Evolutionary conservation across 1,139 yeast genomes (phyloP).

Genomic region (Yamadazyma songkhlaensis): DNA sequence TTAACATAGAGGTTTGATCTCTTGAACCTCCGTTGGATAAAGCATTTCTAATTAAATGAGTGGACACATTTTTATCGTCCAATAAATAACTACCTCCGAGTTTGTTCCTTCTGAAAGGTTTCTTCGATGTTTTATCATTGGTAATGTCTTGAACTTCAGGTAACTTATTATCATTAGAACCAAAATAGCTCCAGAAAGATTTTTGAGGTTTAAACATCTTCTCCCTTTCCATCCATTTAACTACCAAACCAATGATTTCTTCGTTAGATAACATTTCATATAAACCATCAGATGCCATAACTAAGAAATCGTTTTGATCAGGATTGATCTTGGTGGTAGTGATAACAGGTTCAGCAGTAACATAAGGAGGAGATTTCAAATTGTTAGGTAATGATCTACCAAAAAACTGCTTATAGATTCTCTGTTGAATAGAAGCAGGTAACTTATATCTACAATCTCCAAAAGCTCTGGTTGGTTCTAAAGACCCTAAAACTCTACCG

Average conservation of each 20-base stretch:
- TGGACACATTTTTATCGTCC: slow-evolving; percentile 86
- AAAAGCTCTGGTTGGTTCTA: slow-evolving; percentile 95
- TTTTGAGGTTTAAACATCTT: slow-evolving; percentile 59
- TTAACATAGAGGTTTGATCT: slow-evolving; percentile 83
- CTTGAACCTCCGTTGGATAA: slow-evolving; percentile 82
- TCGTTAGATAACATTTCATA: slow-evolving; percentile 91
- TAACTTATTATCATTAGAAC: slow-evolving; percentile 48
- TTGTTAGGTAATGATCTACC: slow-evolving; percentile 81
- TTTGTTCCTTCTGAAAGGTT: slow-evolving; percentile 42
- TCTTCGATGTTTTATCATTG: slow-evolving; percentile 47
- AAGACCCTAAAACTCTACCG: slow-evolving; percentile 90
- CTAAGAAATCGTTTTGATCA: slow-evolving; percentile 76
- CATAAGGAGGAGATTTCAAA: slow-evolving; percentile 90
- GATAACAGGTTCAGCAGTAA: slow-evolving; percentile 93
- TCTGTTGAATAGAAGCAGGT: slow-evolving; percentile 69
- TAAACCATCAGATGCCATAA: slow-evolving; percentile 92
- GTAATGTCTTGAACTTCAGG: slow-evolving; percentile 66
- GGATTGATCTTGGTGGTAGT: slow-evolving; percentile 78
- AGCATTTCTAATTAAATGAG: slow-evolving; percentile 92
- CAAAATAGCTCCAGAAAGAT: slow-evolving; percentile 47
- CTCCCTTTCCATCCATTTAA: slow-evolving; percentile 86
- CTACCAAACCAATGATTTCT: slow-evolving; percentile 89
- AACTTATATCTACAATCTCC: slow-evolving; percentile 95
- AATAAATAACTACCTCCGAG: slow-evolving; percentile 45
- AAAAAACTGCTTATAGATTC: slow-evolving; percentile 72